Percentiles rank a stretch among this genome's conserved stretches.
These are phyloP conservation scores for Trifolium fragiferum DNA, from an alignment of 306 rosid genomes.

Conservation along the genomic window DNA sequence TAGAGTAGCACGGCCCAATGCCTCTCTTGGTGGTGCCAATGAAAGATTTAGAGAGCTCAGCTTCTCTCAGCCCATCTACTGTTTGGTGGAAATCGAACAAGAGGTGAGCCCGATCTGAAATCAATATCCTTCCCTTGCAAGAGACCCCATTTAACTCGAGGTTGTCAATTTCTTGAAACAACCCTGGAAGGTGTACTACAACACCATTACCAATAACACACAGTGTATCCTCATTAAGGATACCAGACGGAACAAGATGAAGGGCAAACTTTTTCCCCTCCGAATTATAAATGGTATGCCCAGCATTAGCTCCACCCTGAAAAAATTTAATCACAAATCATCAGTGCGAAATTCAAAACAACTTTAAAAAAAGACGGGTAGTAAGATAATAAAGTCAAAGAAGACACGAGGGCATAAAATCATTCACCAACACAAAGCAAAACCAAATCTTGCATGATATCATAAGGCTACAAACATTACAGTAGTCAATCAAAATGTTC, in stretches of 20 bases:
- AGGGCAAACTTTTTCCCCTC: conserved; percentile 98
- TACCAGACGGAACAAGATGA: conserved; percentile 96
- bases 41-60: conserved; percentile 89
- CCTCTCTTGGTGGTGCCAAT: conserved; percentile 99
- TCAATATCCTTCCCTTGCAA: conserved; percentile 87
- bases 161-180: conserved; percentile 84
- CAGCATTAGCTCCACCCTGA: conserved; percentile 98
- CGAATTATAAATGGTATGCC: conserved; percentile 90
- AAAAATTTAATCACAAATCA: conserved; percentile 1
- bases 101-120: conserved; percentile 92
- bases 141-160: conserved; percentile 83
- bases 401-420: not conserved
- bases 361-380: not conserved
- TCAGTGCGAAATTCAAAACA: conserved; percentile 24
- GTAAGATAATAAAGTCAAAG: not conserved
- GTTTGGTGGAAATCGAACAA: conserved; percentile 92
- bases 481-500: not conserved
- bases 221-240: conserved; percentile 83
- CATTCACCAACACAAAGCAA: conserved; percentile 2
- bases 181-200: conserved; percentile 88
- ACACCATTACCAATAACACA: conserved; percentile 97
- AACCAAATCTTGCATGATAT: not conserved
- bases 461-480: not conserved
- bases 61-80: conserved; percentile 92
- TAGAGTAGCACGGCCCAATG: conserved; percentile 94